Percentiles rank a stretch among this genome's conserved stretches.
Evolutionary conservation across 306 rosid species (phyloP).

Genomic region (Prunus mume): DNA sequence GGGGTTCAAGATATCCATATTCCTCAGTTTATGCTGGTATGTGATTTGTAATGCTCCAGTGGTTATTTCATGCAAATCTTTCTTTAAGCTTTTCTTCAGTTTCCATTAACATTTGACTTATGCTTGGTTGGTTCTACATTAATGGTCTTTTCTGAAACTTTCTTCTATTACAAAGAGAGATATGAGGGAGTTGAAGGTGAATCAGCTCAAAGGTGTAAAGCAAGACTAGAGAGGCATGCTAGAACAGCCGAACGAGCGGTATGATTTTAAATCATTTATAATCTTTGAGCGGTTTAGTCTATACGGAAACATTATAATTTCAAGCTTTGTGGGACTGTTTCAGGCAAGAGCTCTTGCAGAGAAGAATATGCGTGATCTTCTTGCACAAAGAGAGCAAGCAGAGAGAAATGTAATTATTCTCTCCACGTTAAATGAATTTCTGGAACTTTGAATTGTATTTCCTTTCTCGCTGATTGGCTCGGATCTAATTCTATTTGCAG

Average conservation of each 20-base stretch:
- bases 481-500: conserved; percentile 54
- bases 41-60: conserved; percentile 17
- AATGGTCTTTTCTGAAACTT: conserved; percentile 37
- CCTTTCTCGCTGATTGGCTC: conserved; percentile 25
- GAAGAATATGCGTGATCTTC: conserved; percentile 80
- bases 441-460: conserved; percentile 14
- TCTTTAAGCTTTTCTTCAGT: background rate
- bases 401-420: conserved; percentile 67
- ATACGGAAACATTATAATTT: conserved; percentile 15
- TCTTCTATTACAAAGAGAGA: conserved; percentile 55
- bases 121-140: conserved; percentile 25
- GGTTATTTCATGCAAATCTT: conserved; percentile 13
- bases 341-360: conserved; percentile 94
- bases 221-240: conserved; percentile 85
- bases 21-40: conserved; percentile 63
- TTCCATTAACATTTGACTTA: conserved; percentile 14
- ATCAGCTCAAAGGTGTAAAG: conserved; percentile 94
- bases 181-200: conserved; percentile 71
- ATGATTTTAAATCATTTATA: conserved; percentile 34
- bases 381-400: conserved; percentile 84
- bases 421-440: background rate
- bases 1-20: conserved; percentile 51
- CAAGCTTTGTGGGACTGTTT: conserved; percentile 33
- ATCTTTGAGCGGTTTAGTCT: conserved; percentile 2
- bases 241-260: conserved; percentile 96